Conservation (phyloP, 192 early-diverging fungal species). For the Entrophospora sp. region DNA sequence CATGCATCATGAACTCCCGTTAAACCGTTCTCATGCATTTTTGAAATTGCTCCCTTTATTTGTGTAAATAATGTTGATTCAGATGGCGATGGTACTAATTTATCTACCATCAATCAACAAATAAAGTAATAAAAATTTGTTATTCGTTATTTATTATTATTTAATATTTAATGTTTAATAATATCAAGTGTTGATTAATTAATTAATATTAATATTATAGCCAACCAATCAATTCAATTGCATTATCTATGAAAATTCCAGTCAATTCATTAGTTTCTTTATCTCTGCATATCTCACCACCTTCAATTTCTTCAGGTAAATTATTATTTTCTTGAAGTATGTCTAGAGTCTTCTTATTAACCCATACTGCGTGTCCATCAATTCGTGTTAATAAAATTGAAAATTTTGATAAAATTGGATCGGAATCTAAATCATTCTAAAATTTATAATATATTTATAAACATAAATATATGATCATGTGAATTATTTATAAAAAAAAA, state of each 20-base stretch:
- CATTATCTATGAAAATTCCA: constrained; percentile 47
- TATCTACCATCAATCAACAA: not conserved
- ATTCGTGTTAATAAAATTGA: constrained; percentile 36
- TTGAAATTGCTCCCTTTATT: constrained; percentile 23
- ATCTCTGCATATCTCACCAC: constrained; percentile 27
- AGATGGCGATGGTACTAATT: constrained; percentile 14
- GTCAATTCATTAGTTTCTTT: constrained; percentile 17
- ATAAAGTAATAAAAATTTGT: not conserved
- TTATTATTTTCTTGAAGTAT: constrained; percentile 21
- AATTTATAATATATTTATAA: not conserved
- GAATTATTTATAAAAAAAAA: not conserved
- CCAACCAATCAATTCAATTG: constrained; percentile 39
- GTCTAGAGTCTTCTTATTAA: constrained; percentile 24
- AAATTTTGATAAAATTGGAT: constrained; percentile 25
- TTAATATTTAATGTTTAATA: too few relatives aligned
- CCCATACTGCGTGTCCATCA: constrained; percentile 44
- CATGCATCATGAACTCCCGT: constrained; percentile 53
- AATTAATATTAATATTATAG: too few relatives aligned
- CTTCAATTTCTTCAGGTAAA: constrained; percentile 9
- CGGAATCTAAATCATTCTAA: constrained; percentile 35
- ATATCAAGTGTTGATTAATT: too few relatives aligned
- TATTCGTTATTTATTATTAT: not conserved
- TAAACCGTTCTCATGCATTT: constrained; percentile 34
- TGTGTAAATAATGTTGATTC: constrained; percentile 17
- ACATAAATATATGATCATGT: not conserved